Evolutionary conservation across 441 rosid species (phyloP), one percentile per base, ranked within the genome.

Genomic region (Populus hybrid): DNA sequence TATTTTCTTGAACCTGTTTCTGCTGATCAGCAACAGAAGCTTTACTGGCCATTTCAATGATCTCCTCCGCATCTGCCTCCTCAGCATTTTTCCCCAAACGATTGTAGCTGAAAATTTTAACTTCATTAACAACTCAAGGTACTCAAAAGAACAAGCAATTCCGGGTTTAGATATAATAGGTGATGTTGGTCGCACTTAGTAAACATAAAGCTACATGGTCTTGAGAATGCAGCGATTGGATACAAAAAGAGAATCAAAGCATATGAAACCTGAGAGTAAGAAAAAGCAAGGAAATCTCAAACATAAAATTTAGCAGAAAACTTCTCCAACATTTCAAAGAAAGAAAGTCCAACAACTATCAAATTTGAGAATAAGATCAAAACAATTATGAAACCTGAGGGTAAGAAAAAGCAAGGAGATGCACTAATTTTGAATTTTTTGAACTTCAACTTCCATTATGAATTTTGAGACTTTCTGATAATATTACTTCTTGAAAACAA

Each of bases 1-100:
- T 83, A 77, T 92, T 95, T 73, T 92, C 97, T 69, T 88, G 97
- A 23, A 95, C 95, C 83, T 84, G 94, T 80, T 88, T 90, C 80
- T 91, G 90, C 81, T 93, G 99, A 77, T 95, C 98, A 70, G 78
- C 70, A 24, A 89, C 72, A 30, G 97, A 85, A 76, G 94, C 90
- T 86, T 90, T 90, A 79, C 86, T 57, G 46, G 94, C 96, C 88
- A 93, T 89, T 78, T 91, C 89, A 74, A 95, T 93, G 69, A 95
- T 88, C 87, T 91, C 93, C 75, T 95, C 98, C 8, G 86, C 92
- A 84, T 93, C 99, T 38, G 89, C 86, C 81, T 91, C 96, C 59
- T 88, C 86, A 8, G 92, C 99, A 81, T 90, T 82, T 78, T 80
- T 81, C 20, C 99, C 98, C 82, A 95, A 78, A 23, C 89, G 92